phyloP scores from a whole-genome alignment of 495 filamentous ascomycete genomes.

The Penicillium longicatenatum region DNA sequence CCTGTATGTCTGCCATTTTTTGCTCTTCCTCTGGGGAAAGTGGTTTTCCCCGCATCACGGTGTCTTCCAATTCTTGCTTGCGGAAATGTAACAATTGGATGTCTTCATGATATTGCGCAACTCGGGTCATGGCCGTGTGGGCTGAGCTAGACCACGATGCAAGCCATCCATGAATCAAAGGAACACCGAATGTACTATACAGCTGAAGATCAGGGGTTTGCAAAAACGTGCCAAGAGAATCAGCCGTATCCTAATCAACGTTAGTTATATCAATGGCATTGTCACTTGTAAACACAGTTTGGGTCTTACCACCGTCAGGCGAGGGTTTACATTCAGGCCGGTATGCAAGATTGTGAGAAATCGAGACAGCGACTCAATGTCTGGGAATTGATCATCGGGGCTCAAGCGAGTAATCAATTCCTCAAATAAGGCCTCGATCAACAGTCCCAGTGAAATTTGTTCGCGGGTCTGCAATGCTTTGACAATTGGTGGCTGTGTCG shows the following conservation, averaged over 20 bases:
- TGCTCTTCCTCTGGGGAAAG: constrained; percentile 64
- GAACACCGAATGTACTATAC: constrained; percentile 84
- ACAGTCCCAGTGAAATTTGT: constrained; percentile 80
- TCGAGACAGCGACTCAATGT: constrained; percentile 80
- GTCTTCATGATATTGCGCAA: constrained; percentile 83
- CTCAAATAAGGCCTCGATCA: constrained; percentile 87
- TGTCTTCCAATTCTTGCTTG: constrained; percentile 84
- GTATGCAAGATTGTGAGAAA: constrained; percentile 91
- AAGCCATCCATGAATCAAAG: constrained; percentile 94
- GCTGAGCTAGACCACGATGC: constrained; percentile 63
- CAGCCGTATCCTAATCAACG: constrained; percentile 41
- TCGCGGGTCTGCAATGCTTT: constrained; percentile 77
- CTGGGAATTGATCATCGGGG: constrained; percentile 66
- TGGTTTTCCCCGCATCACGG: constrained; percentile 58
- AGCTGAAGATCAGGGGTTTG: constrained; percentile 79
- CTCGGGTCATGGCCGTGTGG: constrained; percentile 66
- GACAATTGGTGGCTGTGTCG: constrained; percentile 66
- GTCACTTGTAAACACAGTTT: neutral
- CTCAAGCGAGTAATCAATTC: constrained; percentile 73
- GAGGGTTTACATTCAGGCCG: constrained; percentile 97
- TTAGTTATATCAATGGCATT: neutral
- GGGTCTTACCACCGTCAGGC: constrained; percentile 59
- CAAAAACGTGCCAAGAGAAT: constrained; percentile 73
- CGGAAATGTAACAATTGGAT: constrained; percentile 83
- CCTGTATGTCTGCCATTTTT: constrained; percentile 75